Percentiles rank a stretch among this genome's conserved stretches.
These are phyloP conservation scores for Cryptococcus sp. DNA, from an alignment of 1,284 basidiomycete genomes.

Conservation along the genomic window DNA sequence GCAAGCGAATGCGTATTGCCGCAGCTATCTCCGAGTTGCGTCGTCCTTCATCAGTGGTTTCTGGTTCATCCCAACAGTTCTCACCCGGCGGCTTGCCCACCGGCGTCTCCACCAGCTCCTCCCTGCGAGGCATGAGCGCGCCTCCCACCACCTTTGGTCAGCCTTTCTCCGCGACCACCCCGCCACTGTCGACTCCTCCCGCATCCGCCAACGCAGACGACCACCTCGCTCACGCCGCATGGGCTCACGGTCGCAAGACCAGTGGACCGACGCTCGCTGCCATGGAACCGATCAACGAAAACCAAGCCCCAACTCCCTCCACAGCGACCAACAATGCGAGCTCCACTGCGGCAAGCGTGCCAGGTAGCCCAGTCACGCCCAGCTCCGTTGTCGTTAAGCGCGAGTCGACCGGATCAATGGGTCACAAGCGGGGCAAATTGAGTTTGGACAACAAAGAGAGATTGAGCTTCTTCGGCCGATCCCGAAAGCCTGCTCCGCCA, in stretches of 20 bases:
- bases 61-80: constrained; percentile 34
- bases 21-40: constrained; percentile 92
- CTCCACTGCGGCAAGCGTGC: constrained; percentile 36
- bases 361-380: constrained; percentile 44
- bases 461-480: constrained; percentile 69
- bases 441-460: constrained; percentile 52
- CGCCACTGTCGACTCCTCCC: constrained; percentile 26
- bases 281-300: constrained; percentile 36
- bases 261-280: constrained; percentile 28
- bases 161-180: constrained; percentile 23
- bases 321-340: constrained; percentile 13
- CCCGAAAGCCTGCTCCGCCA: constrained; percentile 75
- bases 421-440: constrained; percentile 49
- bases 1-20: constrained; percentile 88
- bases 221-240: constrained; percentile 24
- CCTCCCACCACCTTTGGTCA: constrained; percentile 23
- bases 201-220: constrained; percentile 23
- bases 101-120: constrained; percentile 8
- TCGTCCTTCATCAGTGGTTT: constrained; percentile 62
- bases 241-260: constrained; percentile 40
- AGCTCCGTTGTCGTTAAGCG: constrained; percentile 39
- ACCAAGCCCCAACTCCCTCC: constrained; percentile 15
- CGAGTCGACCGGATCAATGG: constrained; percentile 46
- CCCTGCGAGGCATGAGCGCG: constrained; percentile 30
- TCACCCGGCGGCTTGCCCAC: constrained; percentile 45